Evolutionary conservation across 2,329 filamentous ascomycete species (phyloP), one percentile per base, ranked within the genome.

Genomic region (Colletotrichum sansevieriae): DNA sequence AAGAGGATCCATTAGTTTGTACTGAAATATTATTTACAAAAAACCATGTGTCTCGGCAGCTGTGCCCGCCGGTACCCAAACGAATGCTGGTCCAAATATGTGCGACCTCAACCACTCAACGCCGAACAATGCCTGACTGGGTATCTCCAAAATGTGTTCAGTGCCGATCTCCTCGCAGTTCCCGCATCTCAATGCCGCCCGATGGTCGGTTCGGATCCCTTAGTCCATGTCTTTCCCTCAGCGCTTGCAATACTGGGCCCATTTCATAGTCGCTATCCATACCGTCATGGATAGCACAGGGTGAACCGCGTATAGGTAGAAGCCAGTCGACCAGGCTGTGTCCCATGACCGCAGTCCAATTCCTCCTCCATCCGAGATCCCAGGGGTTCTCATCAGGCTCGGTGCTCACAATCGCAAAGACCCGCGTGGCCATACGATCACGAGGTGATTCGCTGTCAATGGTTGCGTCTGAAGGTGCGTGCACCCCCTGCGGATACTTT

Each of bases 271-370:
- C 88, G 74, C 92, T 90, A 70, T 87, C 84, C 67, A 84, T 83
- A 72, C 84, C 86, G 54, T 89, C 88, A 73, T 95, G 92, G 61
- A 87, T 86, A 58, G 86, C 86, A 77, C 92, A 95, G 0, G 95
- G 95, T 4, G 92, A 94, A 68, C 87, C 85, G 65, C 84, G 88
- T 39, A 97, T 77, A 0, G 95, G 95, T 1, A 97, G 80, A 12
- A 97, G 75, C 95, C 95, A 98, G 68, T 97, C 92, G 13, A 91
- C 70, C 2, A 90, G 71, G 20, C 81, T 87, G 54, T 86, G 80
- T 0, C 95, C 95, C 90, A 99, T 94, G 25, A 98, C 88, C 13
- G 91, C 87, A 71, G 89, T 88, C 81, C 94, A 91, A 75, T 98
- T 98, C 33, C 83, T 80, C 70, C 87, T 84, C 9, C 81, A 80